Evolutionary conservation across 257 asterid species (phyloP), one percentile per base, ranked within the genome.

Genomic region (Hygrophila difformis): DNA sequence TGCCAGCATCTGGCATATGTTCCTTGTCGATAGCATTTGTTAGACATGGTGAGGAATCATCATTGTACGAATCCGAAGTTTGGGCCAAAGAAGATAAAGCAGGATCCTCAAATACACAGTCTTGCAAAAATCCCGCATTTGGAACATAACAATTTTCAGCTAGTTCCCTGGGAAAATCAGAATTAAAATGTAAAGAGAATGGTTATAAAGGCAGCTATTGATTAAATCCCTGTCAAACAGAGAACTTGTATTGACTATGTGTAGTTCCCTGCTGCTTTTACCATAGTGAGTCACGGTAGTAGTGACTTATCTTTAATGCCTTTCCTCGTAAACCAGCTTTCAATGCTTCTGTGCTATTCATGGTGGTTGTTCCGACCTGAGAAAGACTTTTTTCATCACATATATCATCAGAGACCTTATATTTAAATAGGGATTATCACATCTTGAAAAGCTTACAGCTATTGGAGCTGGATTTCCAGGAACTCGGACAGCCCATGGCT

Each of bases 401-500:
- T 48, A 35, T 24, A 36, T 22, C 18, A 37, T 48, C 22, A 47
- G 50, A 23, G 39, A 60, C 40, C 28, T 43, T 12, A 42, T 36
- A 35, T 29, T 21, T 31, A 43, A 64, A 45, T 7, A 19, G 39
- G 13, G 20, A 48, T 33, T 33, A 26, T 35, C 42, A 47, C 17
- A 60, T 37, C 53, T 29, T 29, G 39, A 39, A 47, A 55, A 53
- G 66, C 92, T 65, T 78, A 89, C 96, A 69, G 98, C 96, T 55
- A 89, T 75, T 18, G 98, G 86, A 49, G 96, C 93, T 41, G 81
- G 80, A 70, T 89, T 89, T 15, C 94, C 94, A 43, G 98, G 98
- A 68, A 89, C 94, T 70, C 73, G 79, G 49, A 89, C 94, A 14
- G 92, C 68, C 96, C 96, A 85, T 39, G 66, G 71, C 65, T 89